Conservation (phyloP, 106 monocot genomes). For the Agapanthus africanus region DNA sequence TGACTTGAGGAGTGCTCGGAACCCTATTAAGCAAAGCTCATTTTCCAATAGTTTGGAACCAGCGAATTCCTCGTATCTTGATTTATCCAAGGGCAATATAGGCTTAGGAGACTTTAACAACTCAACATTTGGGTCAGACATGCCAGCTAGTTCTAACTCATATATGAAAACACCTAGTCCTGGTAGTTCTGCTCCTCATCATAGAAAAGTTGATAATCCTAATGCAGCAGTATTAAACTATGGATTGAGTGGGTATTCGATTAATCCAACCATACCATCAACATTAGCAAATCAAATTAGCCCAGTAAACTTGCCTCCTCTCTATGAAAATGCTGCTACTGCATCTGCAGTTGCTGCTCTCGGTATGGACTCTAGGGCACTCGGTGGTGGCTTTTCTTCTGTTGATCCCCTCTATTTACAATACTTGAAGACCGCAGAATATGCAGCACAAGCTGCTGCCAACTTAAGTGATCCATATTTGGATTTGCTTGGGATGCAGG, state of each 20-base stretch:
- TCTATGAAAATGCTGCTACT: constrained; percentile 35
- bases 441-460: constrained; percentile 31
- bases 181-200: constrained; percentile 27
- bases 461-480: constrained; percentile 32
- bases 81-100: constrained; percentile 16
- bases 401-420: constrained; percentile 52
- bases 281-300: constrained; percentile 38
- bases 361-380: constrained; percentile 24
- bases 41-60: constrained; percentile 23
- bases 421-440: constrained; percentile 51
- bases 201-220: constrained; percentile 32
- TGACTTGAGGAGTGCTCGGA: constrained; percentile 23
- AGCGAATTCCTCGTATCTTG: constrained; percentile 20
- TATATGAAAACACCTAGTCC: constrained; percentile 40
- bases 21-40: constrained; percentile 15
- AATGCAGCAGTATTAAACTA: constrained; percentile 29
- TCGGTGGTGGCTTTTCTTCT: constrained; percentile 29
- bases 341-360: constrained; percentile 38
- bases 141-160: constrained; percentile 21
- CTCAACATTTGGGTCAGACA: constrained; percentile 13
- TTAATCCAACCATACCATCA: constrained; percentile 8
- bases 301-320: constrained; percentile 30
- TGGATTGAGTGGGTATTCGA: constrained; percentile 27
- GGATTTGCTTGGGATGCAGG: constrained; percentile 51
- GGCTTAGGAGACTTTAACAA: constrained; percentile 16